Base-by-base conservation (phyloP, 148 eudicot species). In the Persicaria tinctoria region DNA sequence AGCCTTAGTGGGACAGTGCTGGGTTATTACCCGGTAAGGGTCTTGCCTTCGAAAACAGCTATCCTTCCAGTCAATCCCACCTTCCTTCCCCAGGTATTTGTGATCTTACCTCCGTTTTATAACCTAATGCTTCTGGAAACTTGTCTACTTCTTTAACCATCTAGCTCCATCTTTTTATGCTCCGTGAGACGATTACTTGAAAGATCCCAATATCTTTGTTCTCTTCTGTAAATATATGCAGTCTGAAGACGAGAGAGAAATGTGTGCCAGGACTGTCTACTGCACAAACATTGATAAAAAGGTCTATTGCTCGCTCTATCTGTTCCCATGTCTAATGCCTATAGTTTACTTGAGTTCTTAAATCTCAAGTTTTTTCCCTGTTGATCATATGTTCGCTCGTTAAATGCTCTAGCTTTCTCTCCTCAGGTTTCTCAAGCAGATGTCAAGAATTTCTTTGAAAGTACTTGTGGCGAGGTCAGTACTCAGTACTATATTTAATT, bases 1-100 rank as follows among this genome's bases (percentile, higher is more conserved):
- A 84, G 88, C 70, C 83, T 96, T 70, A 86, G 89, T n/a, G 97
- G 99, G 56, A 92, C 99, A 23, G 84, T 90, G 94, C 97, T 92
- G 72, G 99, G 99, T 53, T 96, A 74, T 72, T 96, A 96, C 74
- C 99, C 99, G 12, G 91, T 96, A 23, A 89, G 87, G 78, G 97
- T 96, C 71, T 86, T 96, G 72, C 99, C 97, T 78, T 96, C 99
- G 9, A 96, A 92, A 81, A 96, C 99, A 74, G 99, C 99, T 47
- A 96, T 96, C 80, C 97, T 97, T 82, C 99, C 99, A 49, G 99
- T 96, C 49, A 96, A 96, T 84, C 97, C 97, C 27, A 93, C 96
- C 13, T 92, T 90, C 83, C 81, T 96, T 83, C 99, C 99, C 6
- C 82, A 83, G 88, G 99, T 96, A 76, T 81, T 32, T 32, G 90